These are phyloP conservation scores for Isabelozyma pseudorhagii DNA, from an alignment of 805 yeast genomes.

Conservation along the genomic window DNA sequence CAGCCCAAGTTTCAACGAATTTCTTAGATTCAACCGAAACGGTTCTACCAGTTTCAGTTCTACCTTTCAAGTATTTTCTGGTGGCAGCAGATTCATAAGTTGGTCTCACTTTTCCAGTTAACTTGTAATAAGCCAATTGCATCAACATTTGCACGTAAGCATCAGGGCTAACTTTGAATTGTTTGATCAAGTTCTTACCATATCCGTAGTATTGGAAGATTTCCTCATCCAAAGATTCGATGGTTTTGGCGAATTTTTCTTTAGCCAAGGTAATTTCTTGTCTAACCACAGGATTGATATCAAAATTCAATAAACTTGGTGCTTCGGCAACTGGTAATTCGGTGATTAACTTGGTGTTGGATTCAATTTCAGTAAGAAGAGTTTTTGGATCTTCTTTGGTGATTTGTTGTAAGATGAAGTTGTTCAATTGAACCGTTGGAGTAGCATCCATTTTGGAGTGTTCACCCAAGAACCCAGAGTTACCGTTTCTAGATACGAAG, in stretches of 20 bases:
- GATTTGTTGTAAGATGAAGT: slow-evolving; percentile 61
- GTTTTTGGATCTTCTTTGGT: slow-evolving; percentile 40
- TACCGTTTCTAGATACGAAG: slow-evolving; percentile 75
- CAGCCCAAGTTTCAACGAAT: slow-evolving; percentile 74
- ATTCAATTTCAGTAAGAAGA: slow-evolving; percentile 24
- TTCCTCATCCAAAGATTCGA: slow-evolving; percentile 66
- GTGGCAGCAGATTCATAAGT: slow-evolving; percentile 97
- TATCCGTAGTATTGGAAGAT: slow-evolving; percentile 79
- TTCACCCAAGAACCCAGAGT: slow-evolving; percentile 92
- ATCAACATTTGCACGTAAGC: slow-evolving; percentile 88
- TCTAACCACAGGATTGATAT: slow-evolving; percentile 51
- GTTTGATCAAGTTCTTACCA: slow-evolving; percentile 84
- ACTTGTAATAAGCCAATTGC: slow-evolving; percentile 86
- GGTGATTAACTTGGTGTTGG: slow-evolving; percentile 6
- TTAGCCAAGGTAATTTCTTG: slow-evolving; percentile 55
- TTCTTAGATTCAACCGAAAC: slow-evolving; percentile 68
- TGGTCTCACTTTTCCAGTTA: slow-evolving; percentile 76
- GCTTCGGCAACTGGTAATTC: slow-evolving; percentile 5
- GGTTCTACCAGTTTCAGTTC: slow-evolving; percentile 91
- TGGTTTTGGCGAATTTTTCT: slow-evolving; percentile 52
- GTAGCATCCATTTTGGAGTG: slow-evolving; percentile 99
- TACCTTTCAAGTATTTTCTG: slow-evolving; percentile 80
- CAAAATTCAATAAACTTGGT: slow-evolving; percentile 46
- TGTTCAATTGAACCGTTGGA: slow-evolving; percentile 86
- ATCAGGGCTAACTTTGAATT: slow-evolving; percentile 86